These are phyloP conservation scores for Colletotrichum euphorbiae DNA, from an alignment of 2,329 filamentous ascomycete genomes.

Conservation along the genomic window DNA sequence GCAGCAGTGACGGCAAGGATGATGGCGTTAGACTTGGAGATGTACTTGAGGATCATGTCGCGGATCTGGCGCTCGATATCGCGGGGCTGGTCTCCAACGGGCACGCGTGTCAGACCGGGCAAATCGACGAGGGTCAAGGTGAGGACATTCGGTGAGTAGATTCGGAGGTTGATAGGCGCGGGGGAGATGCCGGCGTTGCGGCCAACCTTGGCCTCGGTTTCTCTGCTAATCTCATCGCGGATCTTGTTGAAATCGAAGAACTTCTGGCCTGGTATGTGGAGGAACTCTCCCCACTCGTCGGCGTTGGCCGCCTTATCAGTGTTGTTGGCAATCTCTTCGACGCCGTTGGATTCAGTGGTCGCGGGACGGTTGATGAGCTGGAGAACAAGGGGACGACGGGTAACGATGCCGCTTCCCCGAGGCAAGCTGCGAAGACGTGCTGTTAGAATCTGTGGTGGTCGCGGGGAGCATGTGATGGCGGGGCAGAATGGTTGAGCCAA, in stretches of 20 bases:
- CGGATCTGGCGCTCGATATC: constrained; percentile 97
- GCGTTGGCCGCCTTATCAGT: constrained; percentile 89
- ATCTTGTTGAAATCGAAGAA: constrained; percentile 99
- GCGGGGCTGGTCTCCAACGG: constrained; percentile 93
- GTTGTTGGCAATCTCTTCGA: constrained; percentile 72
- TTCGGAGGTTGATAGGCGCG: constrained; percentile 95
- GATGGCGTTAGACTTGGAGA: constrained; percentile 98
- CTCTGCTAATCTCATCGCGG: constrained; percentile 94
- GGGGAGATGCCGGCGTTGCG: constrained; percentile 97
- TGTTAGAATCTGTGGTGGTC: constrained; percentile 35
- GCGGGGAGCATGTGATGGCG: constrained; percentile 37
- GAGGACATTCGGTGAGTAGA: constrained; percentile 98
- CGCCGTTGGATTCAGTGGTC: constrained; percentile 75
- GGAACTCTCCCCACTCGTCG: constrained; percentile 98
- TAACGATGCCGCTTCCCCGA: constrained; percentile 97
- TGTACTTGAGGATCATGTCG: constrained; percentile 99
- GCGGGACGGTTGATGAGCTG: constrained; percentile 94
- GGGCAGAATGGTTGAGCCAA: constrained; percentile 43
- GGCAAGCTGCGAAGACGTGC: constrained; percentile 74
- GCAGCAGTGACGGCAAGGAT: constrained; percentile 96
- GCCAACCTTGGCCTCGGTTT: constrained; percentile 97
- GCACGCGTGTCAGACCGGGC: constrained; percentile 95
- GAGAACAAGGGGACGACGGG: constrained; percentile 92
- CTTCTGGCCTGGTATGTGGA: constrained; percentile 97
- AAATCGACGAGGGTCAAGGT: constrained; percentile 97